Base-by-base conservation (phyloP, 106 monocot species). In the Allium sativum region DNA sequence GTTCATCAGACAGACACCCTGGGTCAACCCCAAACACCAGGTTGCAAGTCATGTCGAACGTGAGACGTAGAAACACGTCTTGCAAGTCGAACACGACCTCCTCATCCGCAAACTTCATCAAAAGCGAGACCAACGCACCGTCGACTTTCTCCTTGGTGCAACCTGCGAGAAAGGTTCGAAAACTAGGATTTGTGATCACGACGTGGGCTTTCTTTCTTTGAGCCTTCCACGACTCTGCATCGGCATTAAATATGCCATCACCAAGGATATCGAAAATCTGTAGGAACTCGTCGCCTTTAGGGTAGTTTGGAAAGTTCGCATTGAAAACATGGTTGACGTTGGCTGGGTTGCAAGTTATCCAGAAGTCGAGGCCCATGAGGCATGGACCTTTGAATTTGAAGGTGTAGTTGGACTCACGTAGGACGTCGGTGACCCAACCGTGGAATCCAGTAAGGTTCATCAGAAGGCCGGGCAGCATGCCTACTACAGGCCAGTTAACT, bases 21-120 rank as follows among this genome's bases (percentile, higher is more conserved):
- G 67, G 67, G 55, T 68, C 67, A 42, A 68, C 18, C 9, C 67
- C 67, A 53, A 68, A 57, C 7, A 68, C 56, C 40, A 68, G 18
- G 13, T 10, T 17, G 50, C 67, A 56, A 6, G 67, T 56, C 56
- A 53, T 42, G 18, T 68, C 67, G 42, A 68, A 68, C 5, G 43
- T 68, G 10, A 68, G 17, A 43, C 67, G 42, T 43, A 56, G 16
- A 45, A 68, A 68, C 41, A 44, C 56, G 44, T 68, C 67, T 3
- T 62, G 62, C 14, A 62, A 6, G 14, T 61, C 61, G 2, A 61
- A 4, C 10, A 45, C 61, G 9, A 9, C 44, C 0, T 17, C 17
- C 3, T n/a, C 3, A 5, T 45, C 12, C 11, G 61, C 42, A 8
- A 42, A 10, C 3, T 61, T 8, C 22, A 0, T 42, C 52, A 68